Base-by-base conservation (phyloP, 768 basidiomycete species). In the Podaxis rugospora region DNA sequence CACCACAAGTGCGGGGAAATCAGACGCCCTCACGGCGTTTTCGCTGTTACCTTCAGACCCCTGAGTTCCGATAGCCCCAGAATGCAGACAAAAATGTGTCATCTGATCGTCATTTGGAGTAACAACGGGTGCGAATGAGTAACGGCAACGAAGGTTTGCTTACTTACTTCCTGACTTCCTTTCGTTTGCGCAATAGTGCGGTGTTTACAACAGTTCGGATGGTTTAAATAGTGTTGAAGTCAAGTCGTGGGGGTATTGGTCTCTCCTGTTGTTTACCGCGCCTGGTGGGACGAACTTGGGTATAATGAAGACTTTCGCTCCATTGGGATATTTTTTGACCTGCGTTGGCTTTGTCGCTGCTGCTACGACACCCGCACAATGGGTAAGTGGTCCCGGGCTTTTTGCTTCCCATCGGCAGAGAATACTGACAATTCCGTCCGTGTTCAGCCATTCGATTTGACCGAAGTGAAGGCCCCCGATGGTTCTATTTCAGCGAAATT, bases 401-500 rank as follows among this genome's bases (percentile, higher is more conserved):
- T 23, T 46, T 46, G 11, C 27, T 32, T 27, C 28, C 9, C 14
- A 6, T 5, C 23, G 1, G 18, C 7, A 14, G 13, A 13, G 2
- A 9, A 13, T 36, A 25, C 47, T 57, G 35, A 57, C 6, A 4
- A 50, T 3, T n/a, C 4, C 40, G 27, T 7, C 6, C 56, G 0
- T 4, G 7, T 2, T n/a, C 52, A 83, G 81, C 79, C 80, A 0
- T 82, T 84, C 67, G 78, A 83, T 58, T 62, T 76, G 14, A 79
- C 77, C 1, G 77, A 76, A 35, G 67, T 85, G 55, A 70, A 73
- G 7, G 77, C 83, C 1, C 80, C 81, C 0, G 84, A 85, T 66
- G 80, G 78, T 5, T 83, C 82, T n/a, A 76, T 84, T 60, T 79
- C 75, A 4, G 85, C 84, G 14, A 83, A 79, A 54, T 84, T 86